A percentile compares a stretch with the other conserved stretches of the same genome.
phyloP scores from a whole-genome alignment of 2,329 filamentous ascomycete species.

The Cercospora sp. region DNA sequence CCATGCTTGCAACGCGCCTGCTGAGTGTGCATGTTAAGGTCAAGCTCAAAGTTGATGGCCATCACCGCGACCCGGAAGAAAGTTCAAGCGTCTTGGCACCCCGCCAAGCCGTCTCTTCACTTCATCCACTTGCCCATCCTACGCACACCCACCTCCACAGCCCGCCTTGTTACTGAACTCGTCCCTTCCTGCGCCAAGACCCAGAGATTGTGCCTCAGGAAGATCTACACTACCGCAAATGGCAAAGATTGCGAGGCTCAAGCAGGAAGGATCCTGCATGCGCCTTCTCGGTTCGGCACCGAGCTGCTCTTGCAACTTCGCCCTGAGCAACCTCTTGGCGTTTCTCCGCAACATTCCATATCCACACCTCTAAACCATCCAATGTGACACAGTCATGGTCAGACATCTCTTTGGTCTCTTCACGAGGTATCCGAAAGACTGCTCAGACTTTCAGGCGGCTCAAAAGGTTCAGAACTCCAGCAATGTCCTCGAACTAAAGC shows the following conservation, averaged over 20 bases:
- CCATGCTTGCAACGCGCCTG: conserved; percentile 59
- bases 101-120: not conserved
- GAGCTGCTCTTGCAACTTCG: not conserved
- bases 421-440: not conserved
- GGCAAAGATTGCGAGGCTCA: not conserved
- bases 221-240: not conserved
- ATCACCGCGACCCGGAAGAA: not conserved
- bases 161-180: not conserved
- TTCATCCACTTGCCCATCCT: not conserved
- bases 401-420: not conserved
- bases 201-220: not conserved
- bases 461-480: not conserved
- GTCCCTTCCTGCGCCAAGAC: not conserved
- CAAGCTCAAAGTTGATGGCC: not conserved
- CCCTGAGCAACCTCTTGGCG: not conserved
- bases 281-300: not conserved
- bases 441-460: not conserved
- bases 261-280: not conserved
- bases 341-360: not conserved
- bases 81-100: not conserved
- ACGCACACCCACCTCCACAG: not conserved
- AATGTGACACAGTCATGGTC: not conserved
- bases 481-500: not conserved
- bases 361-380: not conserved
- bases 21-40: not conserved